phyloP scores from a whole-genome alignment of 495 filamentous ascomycete genomes.

The Podospora anserina region DNA sequence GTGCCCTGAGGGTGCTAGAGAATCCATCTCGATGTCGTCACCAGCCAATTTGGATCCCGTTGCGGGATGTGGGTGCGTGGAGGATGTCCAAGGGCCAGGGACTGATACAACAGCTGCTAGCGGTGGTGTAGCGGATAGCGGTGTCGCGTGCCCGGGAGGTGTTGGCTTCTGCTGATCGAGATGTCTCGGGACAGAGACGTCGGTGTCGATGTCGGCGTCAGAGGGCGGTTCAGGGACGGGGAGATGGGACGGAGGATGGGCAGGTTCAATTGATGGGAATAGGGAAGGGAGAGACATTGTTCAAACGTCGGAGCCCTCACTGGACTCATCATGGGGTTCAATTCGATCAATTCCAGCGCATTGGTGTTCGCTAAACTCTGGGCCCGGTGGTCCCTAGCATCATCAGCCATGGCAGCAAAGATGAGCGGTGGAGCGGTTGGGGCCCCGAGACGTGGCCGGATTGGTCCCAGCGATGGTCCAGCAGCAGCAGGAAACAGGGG shows the following conservation, averaged over 20 bases:
- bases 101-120: slow-evolving; percentile 10
- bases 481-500: slow-evolving; percentile 8
- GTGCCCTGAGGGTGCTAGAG: slow-evolving; percentile 45
- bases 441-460: slow-evolving; percentile 17
- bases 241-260: not conserved
- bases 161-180: not conserved
- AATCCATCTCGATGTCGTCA: slow-evolving; percentile 49
- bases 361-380: slow-evolving; percentile 12
- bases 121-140: not conserved
- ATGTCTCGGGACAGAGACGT: slow-evolving; percentile 3
- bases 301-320: slow-evolving; percentile 9
- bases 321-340: slow-evolving; percentile 16
- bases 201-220: not conserved
- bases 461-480: slow-evolving; percentile 11
- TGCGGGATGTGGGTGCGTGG: slow-evolving; percentile 4
- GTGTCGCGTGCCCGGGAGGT: not conserved
- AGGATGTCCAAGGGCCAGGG: slow-evolving; percentile 4
- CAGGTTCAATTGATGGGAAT: slow-evolving; percentile 5
- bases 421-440: slow-evolving; percentile 19
- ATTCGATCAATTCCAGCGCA: slow-evolving; percentile 17
- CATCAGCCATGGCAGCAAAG: slow-evolving; percentile 12
- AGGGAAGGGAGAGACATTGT: slow-evolving; percentile 18
- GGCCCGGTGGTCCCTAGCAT: slow-evolving; percentile 4
- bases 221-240: slow-evolving; percentile 1
- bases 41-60: slow-evolving; percentile 15